A percentile compares a stretch with the other conserved stretches of the same genome.
These are phyloP conservation scores for Testicularia cyperi DNA, from an alignment of 1,284 basidiomycete species.

Conservation along the genomic window DNA sequence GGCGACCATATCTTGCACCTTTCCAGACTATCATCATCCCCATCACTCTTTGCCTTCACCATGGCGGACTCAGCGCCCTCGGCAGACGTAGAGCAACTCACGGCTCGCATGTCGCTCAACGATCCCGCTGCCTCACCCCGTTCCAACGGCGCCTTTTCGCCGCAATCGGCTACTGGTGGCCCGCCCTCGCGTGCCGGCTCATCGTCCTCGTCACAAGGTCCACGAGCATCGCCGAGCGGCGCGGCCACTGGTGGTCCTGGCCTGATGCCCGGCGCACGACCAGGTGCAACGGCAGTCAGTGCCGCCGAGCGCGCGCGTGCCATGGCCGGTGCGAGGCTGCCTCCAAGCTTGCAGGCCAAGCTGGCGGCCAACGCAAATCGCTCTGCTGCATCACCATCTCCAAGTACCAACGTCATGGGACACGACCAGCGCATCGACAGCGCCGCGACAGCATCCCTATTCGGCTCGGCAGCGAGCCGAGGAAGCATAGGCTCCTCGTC, in stretches of 20 bases:
- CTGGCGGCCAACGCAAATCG: slow-evolving; percentile 69
- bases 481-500: background rate
- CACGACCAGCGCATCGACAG: slow-evolving; percentile 48
- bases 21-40: background rate
- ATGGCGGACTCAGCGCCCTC: slow-evolving; percentile 22
- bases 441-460: slow-evolving; percentile 37
- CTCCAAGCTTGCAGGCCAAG: slow-evolving; percentile 86
- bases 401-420: slow-evolving; percentile 25
- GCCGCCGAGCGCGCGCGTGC: slow-evolving; percentile 47
- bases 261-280: background rate
- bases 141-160: background rate
- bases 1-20: too few species aligned
- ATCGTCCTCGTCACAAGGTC: slow-evolving; percentile 7
- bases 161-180: slow-evolving; percentile 25
- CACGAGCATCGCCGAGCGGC: background rate
- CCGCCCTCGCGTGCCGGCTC: slow-evolving; percentile 12
- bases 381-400: slow-evolving; percentile 10
- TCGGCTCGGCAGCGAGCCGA: slow-evolving; percentile 23
- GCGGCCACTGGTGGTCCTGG: background rate
- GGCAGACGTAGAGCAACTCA: slow-evolving; percentile 27
- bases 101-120: slow-evolving; percentile 30
- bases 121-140: slow-evolving; percentile 1
- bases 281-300: slow-evolving; percentile 17
- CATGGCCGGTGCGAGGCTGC: slow-evolving; percentile 61
- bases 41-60: background rate